phyloP scores from a whole-genome alignment of 2,329 filamentous ascomycete genomes.

The Stemphylium vesicarium region DNA sequence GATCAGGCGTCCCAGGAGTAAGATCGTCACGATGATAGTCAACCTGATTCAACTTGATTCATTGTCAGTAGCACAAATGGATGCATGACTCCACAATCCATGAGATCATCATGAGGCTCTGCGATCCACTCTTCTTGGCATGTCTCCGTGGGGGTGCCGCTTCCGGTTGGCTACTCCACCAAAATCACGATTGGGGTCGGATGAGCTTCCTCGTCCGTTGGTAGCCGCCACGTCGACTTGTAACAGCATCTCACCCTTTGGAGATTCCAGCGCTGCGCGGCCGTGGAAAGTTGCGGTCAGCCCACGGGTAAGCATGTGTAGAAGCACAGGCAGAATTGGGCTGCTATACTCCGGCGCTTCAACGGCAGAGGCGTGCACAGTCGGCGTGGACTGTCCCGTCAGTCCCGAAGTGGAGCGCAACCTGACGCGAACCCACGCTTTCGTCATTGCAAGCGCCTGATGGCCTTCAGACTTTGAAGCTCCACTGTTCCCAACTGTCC shows the following conservation, averaged over 20 bases:
- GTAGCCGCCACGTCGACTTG: not conserved
- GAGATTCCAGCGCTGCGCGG: not conserved
- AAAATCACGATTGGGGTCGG: conserved; percentile 1
- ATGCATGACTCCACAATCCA: conserved; percentile 8
- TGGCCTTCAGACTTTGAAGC: conserved; percentile 25
- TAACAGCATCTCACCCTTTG: not conserved
- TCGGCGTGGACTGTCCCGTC: conserved; percentile 7
- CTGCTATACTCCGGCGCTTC: conserved; percentile 4
- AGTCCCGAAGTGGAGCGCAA: conserved; percentile 20
- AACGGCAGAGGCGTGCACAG: not conserved
- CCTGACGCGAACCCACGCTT: conserved; percentile 14
- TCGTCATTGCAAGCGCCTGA: conserved; percentile 16
- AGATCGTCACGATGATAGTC: conserved; percentile 1
- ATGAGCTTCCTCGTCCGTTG: conserved; percentile 1
- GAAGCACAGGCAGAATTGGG: conserved; percentile 1
- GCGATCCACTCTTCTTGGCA: conserved; percentile 15
- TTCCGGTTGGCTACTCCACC: conserved; percentile 8
- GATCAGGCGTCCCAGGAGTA: conserved; percentile 1
- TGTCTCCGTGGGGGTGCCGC: conserved; percentile 11
- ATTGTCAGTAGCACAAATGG: conserved; percentile 3
- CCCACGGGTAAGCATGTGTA: not conserved
- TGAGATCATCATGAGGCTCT: conserved; percentile 24
- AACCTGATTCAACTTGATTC: conserved; percentile 7
- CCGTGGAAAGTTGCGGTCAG: conserved; percentile 1
- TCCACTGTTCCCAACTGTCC: conserved; percentile 19